Evolutionary conservation across 768 basidiomycete genomes (phyloP).

Genomic region (Heimioporus sp.): DNA sequence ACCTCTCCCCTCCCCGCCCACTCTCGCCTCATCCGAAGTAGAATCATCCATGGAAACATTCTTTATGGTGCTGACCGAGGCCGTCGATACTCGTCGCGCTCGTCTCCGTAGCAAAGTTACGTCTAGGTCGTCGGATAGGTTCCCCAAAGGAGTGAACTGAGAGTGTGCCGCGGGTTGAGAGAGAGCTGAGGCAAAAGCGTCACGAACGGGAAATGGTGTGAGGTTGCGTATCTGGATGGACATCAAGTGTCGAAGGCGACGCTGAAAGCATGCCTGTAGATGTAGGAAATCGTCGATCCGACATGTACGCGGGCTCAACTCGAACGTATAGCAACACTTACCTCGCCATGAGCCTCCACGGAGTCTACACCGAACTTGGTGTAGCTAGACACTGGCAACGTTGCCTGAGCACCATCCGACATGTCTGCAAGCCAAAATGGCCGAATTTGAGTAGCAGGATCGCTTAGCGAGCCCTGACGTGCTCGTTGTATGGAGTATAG

Average conservation of each 20-base stretch:
- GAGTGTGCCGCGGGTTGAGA: slow-evolving; percentile 61
- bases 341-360: slow-evolving; percentile 10
- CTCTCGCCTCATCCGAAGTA: slow-evolving; percentile 25
- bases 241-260: slow-evolving; percentile 71
- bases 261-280: slow-evolving; percentile 39
- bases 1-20: slow-evolving; percentile 31
- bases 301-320: background rate
- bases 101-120: slow-evolving; percentile 57
- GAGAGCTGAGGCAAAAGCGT: slow-evolving; percentile 69
- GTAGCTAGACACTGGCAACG: slow-evolving; percentile 9
- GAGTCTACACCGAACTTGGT: slow-evolving; percentile 17
- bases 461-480: background rate
- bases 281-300: background rate
- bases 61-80: slow-evolving; percentile 50
- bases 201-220: slow-evolving; percentile 81
- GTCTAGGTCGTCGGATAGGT: slow-evolving; percentile 70
- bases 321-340: slow-evolving; percentile 2
- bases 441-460: background rate
- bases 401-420: slow-evolving; percentile 19
- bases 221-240: slow-evolving; percentile 76
- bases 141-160: slow-evolving; percentile 55
- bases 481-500: slow-evolving; percentile 1
- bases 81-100: slow-evolving; percentile 56
- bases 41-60: slow-evolving; percentile 45
- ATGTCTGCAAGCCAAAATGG: slow-evolving; percentile 13